Percentiles rank a stretch among this genome's conserved stretches.
phyloP scores from a whole-genome alignment of 176 grass and related monocot genomes.

The Ensete glaucum region DNA sequence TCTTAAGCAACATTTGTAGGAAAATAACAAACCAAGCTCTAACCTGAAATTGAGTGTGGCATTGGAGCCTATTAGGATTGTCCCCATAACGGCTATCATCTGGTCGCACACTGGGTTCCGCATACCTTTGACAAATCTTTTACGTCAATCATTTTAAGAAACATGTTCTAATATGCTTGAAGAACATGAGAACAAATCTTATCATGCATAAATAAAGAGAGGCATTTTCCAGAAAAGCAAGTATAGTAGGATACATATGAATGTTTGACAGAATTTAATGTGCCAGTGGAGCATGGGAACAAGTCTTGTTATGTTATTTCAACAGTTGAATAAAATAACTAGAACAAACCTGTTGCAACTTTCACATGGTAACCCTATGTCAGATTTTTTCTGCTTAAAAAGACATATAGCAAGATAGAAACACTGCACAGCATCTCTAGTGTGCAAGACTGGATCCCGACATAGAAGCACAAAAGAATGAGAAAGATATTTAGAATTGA shows the following conservation, averaged over 20 bases:
- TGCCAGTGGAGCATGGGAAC: not conserved
- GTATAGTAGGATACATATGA: too few species aligned
- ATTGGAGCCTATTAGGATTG: slow-evolving; percentile 93
- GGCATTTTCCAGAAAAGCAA: not conserved
- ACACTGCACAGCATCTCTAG: too few species aligned
- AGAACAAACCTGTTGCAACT: too few species aligned
- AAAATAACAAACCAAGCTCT: slow-evolving; percentile 2
- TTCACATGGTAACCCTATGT: too few species aligned
- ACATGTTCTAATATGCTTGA: not conserved
- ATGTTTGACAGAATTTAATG: too few species aligned
- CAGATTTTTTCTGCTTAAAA: too few species aligned
- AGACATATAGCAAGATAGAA: too few species aligned
- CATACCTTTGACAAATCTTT: slow-evolving; percentile 43
- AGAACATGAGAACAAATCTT: not conserved
- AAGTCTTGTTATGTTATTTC: too few species aligned
- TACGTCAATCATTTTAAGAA: not conserved
- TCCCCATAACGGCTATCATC: slow-evolving; percentile 95
- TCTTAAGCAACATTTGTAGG: not conserved
- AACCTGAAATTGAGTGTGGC: slow-evolving; percentile 97
- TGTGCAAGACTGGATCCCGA: too few species aligned
- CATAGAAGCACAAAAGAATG: too few species aligned
- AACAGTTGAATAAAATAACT: too few species aligned
- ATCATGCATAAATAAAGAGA: not conserved
- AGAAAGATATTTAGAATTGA: too few species aligned
- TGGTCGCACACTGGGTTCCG: slow-evolving; percentile 83